phyloP scores from a whole-genome alignment of 352 stramenopile genomes.

The Phytopythium boreale region DNA sequence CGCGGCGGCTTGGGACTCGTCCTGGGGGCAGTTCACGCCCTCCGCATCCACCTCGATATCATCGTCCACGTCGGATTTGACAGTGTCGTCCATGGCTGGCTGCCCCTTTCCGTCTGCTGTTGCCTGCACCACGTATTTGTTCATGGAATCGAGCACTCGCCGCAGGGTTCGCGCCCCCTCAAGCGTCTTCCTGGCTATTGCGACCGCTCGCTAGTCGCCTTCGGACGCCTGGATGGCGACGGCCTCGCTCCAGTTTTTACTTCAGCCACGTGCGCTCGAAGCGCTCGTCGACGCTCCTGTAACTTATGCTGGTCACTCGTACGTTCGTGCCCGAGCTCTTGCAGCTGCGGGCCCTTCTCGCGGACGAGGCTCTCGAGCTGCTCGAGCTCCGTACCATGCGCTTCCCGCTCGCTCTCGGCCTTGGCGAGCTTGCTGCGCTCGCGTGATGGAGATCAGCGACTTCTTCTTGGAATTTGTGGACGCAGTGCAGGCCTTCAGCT shows the following conservation, averaged over 20 bases:
- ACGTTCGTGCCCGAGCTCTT: conserved; percentile 31
- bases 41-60: conserved; percentile 8
- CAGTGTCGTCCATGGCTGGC: neutral
- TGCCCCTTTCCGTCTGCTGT: neutral
- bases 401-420: conserved; percentile 28
- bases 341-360: conserved; percentile 29
- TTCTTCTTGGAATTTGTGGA: conserved; percentile 39
- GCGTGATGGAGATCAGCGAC: conserved; percentile 37
- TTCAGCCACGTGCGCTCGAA: conserved; percentile 40
- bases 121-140: conserved; percentile 39
- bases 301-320: conserved; percentile 37
- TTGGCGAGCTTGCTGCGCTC: conserved; percentile 53
- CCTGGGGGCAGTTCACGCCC: conserved; percentile 12
- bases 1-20: conserved; percentile 41
- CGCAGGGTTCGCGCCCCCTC: conserved; percentile 29
- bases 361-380: conserved; percentile 24
- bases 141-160: conserved; percentile 39
- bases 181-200: conserved; percentile 22
- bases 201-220: conserved; percentile 10
- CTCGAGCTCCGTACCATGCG: conserved; percentile 33
- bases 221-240: conserved; percentile 28
- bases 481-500: conserved; percentile 35
- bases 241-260: conserved; percentile 25
- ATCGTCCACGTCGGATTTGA: conserved; percentile 1
- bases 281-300: conserved; percentile 38